Evolutionary conservation across 2,329 filamentous ascomycete species (phyloP), one percentile per base, ranked within the genome.

Genomic region (Plectosphaerella cucumerina): DNA sequence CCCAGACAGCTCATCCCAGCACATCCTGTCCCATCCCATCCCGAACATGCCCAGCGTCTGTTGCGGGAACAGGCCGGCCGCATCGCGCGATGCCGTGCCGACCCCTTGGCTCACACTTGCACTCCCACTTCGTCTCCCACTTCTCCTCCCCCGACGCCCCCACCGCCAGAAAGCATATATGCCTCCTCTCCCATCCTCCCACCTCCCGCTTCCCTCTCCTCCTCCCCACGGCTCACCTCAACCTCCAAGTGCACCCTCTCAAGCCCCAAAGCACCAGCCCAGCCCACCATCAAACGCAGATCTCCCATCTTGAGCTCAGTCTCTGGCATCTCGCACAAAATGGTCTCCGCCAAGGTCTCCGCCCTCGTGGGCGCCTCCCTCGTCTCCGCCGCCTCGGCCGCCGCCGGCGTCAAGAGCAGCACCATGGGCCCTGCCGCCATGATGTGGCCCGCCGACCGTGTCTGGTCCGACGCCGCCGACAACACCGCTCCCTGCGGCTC

Each of bases 401-500:
- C 44, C 14, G 47, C 49, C 35, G 57, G 49, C 37, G 54, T 49
- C 18, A 49, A 33, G 14, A 48, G 49, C 18, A 56, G 62, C n/a
- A 61, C 66, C 33, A 72, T 73, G 67, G 81, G 80, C 11, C 80
- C 80, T 8, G 79, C 80, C 18, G 78, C 77, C 10, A 82, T 85
- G 60, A 68, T 84, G 64, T 85, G 81, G 81, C 82, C 81, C 4
- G 60, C 70, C 14, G 80, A 84, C 62, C 71, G 81, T 48, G 66
- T 69, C 39, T 86, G 81, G 80, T 70, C 70, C 47, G 76, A 73
- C 26, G 69, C 70, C 12, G 65, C 73, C 35, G 81, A 85, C 59
- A 84, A 84, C 58, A 77, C 62, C 5, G 70, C 74, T 6, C 82
- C 82, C 0, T 85, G 82, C 58, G 81, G 82, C 48, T 81, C 78